Evolutionary conservation across 768 basidiomycete genomes (phyloP).

Genomic region (Leccinum longicurvipes): DNA sequence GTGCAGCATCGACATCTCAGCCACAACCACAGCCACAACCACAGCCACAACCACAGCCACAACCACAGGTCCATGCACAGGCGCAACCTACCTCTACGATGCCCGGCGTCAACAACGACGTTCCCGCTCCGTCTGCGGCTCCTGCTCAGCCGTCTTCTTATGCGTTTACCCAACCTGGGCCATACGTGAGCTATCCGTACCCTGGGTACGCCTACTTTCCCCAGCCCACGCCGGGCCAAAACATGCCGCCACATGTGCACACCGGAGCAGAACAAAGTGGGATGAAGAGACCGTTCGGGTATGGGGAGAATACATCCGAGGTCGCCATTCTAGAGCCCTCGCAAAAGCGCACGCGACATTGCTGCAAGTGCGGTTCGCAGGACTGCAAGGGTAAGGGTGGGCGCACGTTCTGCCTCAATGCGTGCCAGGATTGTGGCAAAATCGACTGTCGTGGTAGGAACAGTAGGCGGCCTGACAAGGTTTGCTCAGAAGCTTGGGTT

Average conservation of each 20-base stretch:
- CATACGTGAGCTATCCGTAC: constrained; percentile 38
- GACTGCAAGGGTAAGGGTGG: constrained; percentile 85
- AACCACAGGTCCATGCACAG: neutral
- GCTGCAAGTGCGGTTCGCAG: constrained; percentile 78
- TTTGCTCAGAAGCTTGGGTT: constrained; percentile 58
- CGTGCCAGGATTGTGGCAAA: constrained; percentile 83
- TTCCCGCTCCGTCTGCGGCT: constrained; percentile 15
- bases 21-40: constrained; percentile 17
- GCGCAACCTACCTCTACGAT: constrained; percentile 17
- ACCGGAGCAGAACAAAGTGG: constrained; percentile 25
- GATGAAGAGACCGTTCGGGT: constrained; percentile 29
- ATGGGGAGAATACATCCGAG: constrained; percentile 23
- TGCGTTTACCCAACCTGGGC: constrained; percentile 28
- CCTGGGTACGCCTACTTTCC: constrained; percentile 32
- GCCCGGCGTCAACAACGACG: constrained; percentile 17
- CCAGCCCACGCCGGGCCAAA: constrained; percentile 23
- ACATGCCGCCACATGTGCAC: constrained; percentile 23
- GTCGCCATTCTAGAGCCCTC: constrained; percentile 36
- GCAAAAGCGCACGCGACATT: constrained; percentile 69
- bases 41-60: constrained; percentile 15
- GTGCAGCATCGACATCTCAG: constrained; percentile 17
- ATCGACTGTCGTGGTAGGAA: constrained; percentile 75
- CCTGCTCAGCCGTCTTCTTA: constrained; percentile 30
- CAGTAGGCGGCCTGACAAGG: constrained; percentile 72
- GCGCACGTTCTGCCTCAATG: constrained; percentile 64